These are phyloP conservation scores for Dryas octopetala DNA, from an alignment of 306 rosid genomes.

Conservation along the genomic window DNA sequence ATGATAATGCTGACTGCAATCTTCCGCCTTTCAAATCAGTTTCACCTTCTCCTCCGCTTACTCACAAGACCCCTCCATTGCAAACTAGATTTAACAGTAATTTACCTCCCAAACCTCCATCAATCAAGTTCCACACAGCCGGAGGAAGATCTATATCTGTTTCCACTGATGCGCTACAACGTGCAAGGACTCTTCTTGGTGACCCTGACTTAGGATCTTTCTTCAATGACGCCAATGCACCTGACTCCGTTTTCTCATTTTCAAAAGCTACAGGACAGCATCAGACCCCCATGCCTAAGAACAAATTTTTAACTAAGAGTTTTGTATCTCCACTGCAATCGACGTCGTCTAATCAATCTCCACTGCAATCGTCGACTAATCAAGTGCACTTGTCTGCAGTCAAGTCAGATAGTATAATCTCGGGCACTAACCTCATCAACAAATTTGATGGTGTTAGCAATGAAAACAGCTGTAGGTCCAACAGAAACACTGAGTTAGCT, in stretches of 20 bases:
- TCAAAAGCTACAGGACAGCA: conserved; percentile 31
- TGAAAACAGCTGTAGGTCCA: conserved; percentile 32
- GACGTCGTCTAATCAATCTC: conserved; percentile 32
- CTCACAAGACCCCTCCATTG: conserved; percentile 18
- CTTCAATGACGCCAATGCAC: conserved; percentile 47
- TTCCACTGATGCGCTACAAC: conserved; percentile 70
- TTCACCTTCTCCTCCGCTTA: conserved; percentile 26
- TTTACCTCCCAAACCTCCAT: conserved; percentile 37
- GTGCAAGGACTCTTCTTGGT: conserved; percentile 85
- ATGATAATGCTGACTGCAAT: conserved; percentile 21
- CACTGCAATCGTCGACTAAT: conserved; percentile 39
- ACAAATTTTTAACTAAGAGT: conserved; percentile 31
- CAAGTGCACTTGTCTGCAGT: conserved; percentile 38
- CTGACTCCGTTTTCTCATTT: conserved; percentile 30
- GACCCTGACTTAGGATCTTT: conserved; percentile 77
- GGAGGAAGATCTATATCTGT: conserved; percentile 87
- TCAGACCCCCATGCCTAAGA: background rate
- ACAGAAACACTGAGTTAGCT: conserved; percentile 26
- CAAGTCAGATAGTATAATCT: conserved; percentile 35
- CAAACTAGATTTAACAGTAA: conserved; percentile 29
- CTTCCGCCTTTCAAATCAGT: conserved; percentile 21
- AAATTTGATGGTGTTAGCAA: conserved; percentile 66
- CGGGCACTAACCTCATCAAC: conserved; percentile 60
- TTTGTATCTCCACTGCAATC: conserved; percentile 49
- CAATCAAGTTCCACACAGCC: conserved; percentile 75